phyloP scores from a whole-genome alignment of 768 basidiomycete species.

The Mycena vitilis region DNA sequence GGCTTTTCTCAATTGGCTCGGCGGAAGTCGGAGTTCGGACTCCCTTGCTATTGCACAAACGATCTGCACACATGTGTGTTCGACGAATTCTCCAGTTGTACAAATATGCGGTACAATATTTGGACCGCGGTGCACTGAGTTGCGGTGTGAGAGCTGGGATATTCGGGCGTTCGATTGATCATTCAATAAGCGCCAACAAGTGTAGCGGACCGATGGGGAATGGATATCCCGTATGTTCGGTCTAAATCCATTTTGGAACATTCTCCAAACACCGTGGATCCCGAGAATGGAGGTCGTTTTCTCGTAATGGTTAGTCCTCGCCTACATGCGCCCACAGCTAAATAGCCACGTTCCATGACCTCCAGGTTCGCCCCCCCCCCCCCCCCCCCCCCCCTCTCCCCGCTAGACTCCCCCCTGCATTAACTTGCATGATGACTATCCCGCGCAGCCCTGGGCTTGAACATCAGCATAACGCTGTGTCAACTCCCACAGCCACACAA shows the following conservation, averaged over 20 bases:
- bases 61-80: too few species aligned
- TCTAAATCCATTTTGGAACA: background rate
- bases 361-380: background rate
- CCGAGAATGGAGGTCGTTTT: background rate
- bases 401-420: background rate
- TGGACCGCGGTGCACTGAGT: background rate
- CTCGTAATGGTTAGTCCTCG: background rate
- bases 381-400: background rate
- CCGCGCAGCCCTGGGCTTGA: background rate
- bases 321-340: background rate
- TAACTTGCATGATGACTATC: background rate
- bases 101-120: background rate
- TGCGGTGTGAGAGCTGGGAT: background rate
- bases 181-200: background rate
- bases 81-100: background rate
- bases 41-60: too few species aligned
- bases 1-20: too few species aligned
- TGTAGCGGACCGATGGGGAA: background rate
- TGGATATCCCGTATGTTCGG: background rate
- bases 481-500: background rate
- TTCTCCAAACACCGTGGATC: background rate
- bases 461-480: background rate
- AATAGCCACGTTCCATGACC: background rate
- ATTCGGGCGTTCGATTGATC: background rate
- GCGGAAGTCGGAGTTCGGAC: too few species aligned